Percentiles rank a stretch among this genome's conserved stretches.
phyloP scores from a whole-genome alignment of 148 eudicot species.

The Arbutus unedo region DNA sequence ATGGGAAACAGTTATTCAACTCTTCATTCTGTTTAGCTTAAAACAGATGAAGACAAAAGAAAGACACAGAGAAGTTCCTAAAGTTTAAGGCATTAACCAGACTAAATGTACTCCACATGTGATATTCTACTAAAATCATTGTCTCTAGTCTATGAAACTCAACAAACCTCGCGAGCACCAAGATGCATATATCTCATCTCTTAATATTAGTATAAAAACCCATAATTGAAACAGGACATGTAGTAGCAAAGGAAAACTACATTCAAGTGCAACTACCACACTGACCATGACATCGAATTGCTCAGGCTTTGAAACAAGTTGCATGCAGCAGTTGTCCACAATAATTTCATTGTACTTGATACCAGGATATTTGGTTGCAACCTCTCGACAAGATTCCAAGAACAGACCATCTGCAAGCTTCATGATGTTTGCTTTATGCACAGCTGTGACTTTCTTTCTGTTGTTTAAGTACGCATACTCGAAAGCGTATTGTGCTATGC shows the following conservation, averaged over 20 bases:
- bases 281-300: slow-evolving; percentile 51
- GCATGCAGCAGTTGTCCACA: slow-evolving; percentile 51
- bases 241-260: not conserved
- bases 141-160: not conserved
- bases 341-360: slow-evolving; percentile 43
- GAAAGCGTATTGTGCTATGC: slow-evolving; percentile 42
- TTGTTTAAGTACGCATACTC: slow-evolving; percentile 44
- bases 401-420: slow-evolving; percentile 53
- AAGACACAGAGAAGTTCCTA: not conserved
- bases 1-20: not conserved
- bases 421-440: slow-evolving; percentile 48
- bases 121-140: not conserved
- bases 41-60: not conserved
- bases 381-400: slow-evolving; percentile 45
- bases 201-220: not conserved
- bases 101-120: not conserved
- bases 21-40: not conserved
- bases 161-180: slow-evolving; percentile 4
- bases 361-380: slow-evolving; percentile 38
- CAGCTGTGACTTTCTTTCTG: slow-evolving; percentile 48
- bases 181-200: not conserved
- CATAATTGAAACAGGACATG: not conserved
- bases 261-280: not conserved
- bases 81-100: not conserved
- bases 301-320: slow-evolving; percentile 46